Evolutionary conservation across 495 filamentous ascomycete species (phyloP).

Genomic region (Daldinia loculata): DNA sequence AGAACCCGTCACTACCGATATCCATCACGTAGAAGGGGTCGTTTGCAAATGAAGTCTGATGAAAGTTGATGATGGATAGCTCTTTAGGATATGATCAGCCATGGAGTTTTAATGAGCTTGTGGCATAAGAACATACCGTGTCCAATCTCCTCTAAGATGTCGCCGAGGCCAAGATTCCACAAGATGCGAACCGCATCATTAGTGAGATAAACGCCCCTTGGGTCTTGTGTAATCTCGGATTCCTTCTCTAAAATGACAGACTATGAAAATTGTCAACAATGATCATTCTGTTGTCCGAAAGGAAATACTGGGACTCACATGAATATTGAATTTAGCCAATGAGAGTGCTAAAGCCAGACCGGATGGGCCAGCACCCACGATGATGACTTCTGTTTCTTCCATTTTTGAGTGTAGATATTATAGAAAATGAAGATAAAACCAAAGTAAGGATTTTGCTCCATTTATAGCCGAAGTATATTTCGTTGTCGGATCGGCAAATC

Average conservation of each 20-base stretch:
- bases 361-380: constrained; percentile 52
- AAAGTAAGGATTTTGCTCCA: too few species aligned
- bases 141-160: constrained; percentile 49
- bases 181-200: constrained; percentile 60
- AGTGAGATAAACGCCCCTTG: constrained; percentile 60
- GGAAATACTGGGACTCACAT: constrained; percentile 25
- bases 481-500: neutral
- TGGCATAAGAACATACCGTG: constrained; percentile 28
- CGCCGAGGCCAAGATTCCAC: constrained; percentile 56
- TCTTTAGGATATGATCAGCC: constrained; percentile 29
- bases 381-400: constrained; percentile 47
- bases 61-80: constrained; percentile 45
- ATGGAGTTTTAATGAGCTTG: neutral
- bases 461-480: neutral
- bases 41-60: constrained; percentile 31
- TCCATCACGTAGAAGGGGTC: constrained; percentile 25
- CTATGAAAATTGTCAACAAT: constrained; percentile 20
- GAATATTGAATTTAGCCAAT: constrained; percentile 47
- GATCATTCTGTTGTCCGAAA: neutral
- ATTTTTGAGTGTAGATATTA: neutral
- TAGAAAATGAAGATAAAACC: too few species aligned
- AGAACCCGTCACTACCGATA: constrained; percentile 9
- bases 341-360: constrained; percentile 48
- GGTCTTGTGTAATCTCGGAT: constrained; percentile 57
- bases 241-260: constrained; percentile 56